A percentile compares a stretch with the other conserved stretches of the same genome.
phyloP scores from a whole-genome alignment of 2,329 filamentous ascomycete genomes.

The Paecilomyces sp. region DNA sequence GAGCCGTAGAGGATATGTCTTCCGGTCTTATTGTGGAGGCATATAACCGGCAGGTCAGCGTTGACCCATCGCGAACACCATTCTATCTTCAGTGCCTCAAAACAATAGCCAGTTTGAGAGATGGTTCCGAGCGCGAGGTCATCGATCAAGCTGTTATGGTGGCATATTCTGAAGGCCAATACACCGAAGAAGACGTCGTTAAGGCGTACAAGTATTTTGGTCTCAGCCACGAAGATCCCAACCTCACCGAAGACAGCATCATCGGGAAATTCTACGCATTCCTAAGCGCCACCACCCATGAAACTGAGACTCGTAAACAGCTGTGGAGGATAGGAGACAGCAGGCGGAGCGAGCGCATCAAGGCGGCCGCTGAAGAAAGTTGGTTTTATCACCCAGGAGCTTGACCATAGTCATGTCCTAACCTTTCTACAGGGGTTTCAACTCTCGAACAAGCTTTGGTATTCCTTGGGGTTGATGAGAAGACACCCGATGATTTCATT shows the following conservation, averaged over 20 bases:
- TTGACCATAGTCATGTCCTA: background rate
- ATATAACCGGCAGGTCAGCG: conserved; percentile 52
- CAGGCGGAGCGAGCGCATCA: conserved; percentile 51
- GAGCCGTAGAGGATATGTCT: conserved; percentile 55
- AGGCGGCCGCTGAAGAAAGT: conserved; percentile 51
- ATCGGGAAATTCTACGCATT: conserved; percentile 55
- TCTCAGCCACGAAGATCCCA: conserved; percentile 40
- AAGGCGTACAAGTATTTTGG: conserved; percentile 54
- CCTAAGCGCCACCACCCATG: conserved; percentile 49
- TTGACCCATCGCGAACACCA: conserved; percentile 47
- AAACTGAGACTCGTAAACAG: conserved; percentile 49
- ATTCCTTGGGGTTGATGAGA: conserved; percentile 49
- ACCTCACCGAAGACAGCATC: conserved; percentile 52
- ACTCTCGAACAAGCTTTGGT: conserved; percentile 58
- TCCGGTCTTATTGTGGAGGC: conserved; percentile 56
- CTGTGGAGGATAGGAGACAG: conserved; percentile 55
- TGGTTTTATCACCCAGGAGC: conserved; percentile 12
- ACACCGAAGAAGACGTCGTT: conserved; percentile 49
- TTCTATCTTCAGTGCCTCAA: conserved; percentile 63
- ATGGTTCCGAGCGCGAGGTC: conserved; percentile 40
- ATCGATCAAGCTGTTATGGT: conserved; percentile 53
- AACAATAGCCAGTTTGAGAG: conserved; percentile 49
- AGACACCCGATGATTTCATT: conserved; percentile 51
- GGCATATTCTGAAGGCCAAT: conserved; percentile 52
- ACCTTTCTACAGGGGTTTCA: conserved; percentile 40